Percentiles rank a stretch among this genome's conserved stretches.
phyloP scores from a whole-genome alignment of 2,329 filamentous ascomycete genomes.

The Nemania sp. region DNA sequence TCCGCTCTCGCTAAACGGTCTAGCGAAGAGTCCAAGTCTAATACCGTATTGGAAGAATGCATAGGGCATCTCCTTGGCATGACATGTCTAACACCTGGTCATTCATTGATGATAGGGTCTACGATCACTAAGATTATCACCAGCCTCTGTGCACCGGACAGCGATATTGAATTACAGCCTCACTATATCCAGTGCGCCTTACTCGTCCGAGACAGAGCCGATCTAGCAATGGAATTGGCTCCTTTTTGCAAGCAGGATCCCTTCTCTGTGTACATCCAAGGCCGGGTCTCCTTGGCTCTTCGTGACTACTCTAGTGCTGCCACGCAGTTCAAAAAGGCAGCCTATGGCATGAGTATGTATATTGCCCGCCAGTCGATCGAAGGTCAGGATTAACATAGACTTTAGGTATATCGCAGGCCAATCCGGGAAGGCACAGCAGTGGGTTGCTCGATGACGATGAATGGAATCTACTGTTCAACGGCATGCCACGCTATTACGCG shows the following conservation, averaged over 20 bases:
- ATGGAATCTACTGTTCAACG: conserved; percentile 68
- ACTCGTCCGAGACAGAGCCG: conserved; percentile 60
- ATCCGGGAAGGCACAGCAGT: conserved; percentile 58
- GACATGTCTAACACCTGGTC: conserved; percentile 52
- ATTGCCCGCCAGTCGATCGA: background rate
- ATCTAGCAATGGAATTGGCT: conserved; percentile 60
- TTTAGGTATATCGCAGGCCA: conserved; percentile 50
- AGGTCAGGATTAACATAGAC: background rate
- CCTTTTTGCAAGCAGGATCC: conserved; percentile 60
- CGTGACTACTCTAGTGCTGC: conserved; percentile 76
- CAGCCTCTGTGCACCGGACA: conserved; percentile 66
- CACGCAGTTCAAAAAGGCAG: conserved; percentile 77
- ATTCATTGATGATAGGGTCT: conserved; percentile 41
- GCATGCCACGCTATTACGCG: conserved; percentile 80
- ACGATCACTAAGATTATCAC: conserved; percentile 69
- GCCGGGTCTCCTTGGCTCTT: conserved; percentile 73
- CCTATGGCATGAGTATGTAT: conserved; percentile 76
- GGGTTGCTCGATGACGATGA: conserved; percentile 77
- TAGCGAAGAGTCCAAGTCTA: conserved; percentile 50
- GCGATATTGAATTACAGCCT: conserved; percentile 66
- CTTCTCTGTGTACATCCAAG: conserved; percentile 81
- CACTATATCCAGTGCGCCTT: conserved; percentile 65
- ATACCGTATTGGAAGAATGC: conserved; percentile 63
- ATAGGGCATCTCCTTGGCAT: conserved; percentile 67
- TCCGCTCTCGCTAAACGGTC: conserved; percentile 45